Conservation (phyloP, 257 asterid species). For the Solanum pennellii region DNA sequence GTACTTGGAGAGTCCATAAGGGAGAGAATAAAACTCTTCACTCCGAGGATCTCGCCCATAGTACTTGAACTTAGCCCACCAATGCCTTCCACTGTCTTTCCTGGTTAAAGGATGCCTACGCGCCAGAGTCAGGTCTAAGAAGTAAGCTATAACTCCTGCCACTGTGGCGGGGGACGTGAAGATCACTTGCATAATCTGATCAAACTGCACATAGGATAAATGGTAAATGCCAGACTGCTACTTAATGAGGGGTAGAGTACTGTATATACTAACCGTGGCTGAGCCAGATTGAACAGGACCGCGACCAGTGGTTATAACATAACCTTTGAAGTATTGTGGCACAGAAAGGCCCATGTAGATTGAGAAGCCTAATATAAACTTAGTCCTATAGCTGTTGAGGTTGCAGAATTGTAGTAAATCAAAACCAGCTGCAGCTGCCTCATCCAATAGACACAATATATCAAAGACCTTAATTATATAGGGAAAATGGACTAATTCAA, state of each 20-base stretch:
- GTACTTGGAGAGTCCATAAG: constrained; percentile 62
- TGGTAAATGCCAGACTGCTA: not conserved
- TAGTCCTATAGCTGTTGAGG: constrained; percentile 89
- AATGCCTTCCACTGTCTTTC: constrained; percentile 83
- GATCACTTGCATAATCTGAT: constrained; percentile 54
- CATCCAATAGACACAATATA: not conserved
- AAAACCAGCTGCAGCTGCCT: constrained; percentile 74
- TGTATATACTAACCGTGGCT: constrained; percentile 40
- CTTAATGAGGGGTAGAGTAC: not conserved
- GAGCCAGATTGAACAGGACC: constrained; percentile 68
- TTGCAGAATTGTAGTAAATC: constrained; percentile 87
- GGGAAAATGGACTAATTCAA: not conserved
- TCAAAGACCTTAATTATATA: not conserved
- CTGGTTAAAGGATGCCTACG: constrained; percentile 38
- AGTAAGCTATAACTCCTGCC: constrained; percentile 57
- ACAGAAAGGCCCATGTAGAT: constrained; percentile 93
- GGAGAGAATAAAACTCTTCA: constrained; percentile 75
- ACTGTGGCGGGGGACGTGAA: constrained; percentile 81
- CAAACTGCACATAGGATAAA: constrained; percentile 43
- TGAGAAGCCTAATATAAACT: constrained; percentile 73
- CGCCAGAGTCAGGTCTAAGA: constrained; percentile 71
- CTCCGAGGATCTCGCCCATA: constrained; percentile 68
- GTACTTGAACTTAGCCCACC: constrained; percentile 84
- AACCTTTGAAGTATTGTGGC: constrained; percentile 83
- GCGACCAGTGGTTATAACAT: constrained; percentile 49